These are phyloP conservation scores for Entomophthora muscae DNA, from an alignment of 371 early-diverging fungal genomes.

Conservation along the genomic window DNA sequence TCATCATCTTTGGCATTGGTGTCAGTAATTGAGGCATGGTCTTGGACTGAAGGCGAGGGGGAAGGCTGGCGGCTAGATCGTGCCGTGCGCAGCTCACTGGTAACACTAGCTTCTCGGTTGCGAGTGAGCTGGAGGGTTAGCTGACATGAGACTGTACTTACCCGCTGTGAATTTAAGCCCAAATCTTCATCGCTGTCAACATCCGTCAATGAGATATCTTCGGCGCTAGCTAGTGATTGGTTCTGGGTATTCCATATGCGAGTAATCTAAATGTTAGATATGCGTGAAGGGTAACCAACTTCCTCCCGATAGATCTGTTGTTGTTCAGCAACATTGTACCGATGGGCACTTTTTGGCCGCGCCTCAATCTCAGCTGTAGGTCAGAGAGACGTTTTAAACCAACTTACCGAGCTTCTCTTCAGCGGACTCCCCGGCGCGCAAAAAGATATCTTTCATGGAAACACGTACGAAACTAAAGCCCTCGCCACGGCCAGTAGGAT, in stretches of 20 bases:
- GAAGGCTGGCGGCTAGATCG: conserved; percentile 12
- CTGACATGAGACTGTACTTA: not conserved
- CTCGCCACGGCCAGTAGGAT: conserved; percentile 95
- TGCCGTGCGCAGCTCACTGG: conserved; percentile 10
- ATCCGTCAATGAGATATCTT: conserved; percentile 29
- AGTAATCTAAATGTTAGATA: conserved; percentile 28
- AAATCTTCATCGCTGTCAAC: conserved; percentile 24
- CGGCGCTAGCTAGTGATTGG: conserved; percentile 32
- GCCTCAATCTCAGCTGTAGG: conserved; percentile 51
- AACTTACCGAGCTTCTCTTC: conserved; percentile 45
- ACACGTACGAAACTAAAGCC: conserved; percentile 97
- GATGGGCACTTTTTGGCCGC: conserved; percentile 66
- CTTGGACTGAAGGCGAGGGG: conserved; percentile 15
- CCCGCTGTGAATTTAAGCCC: not conserved
- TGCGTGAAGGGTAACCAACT: conserved; percentile 17
- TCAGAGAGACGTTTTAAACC: not conserved
- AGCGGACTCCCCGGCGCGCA: conserved; percentile 71
- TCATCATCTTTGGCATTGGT: conserved; percentile 26
- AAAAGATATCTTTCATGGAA: conserved; percentile 92
- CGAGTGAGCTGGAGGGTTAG: not conserved
- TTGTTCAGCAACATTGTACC: conserved; percentile 88
- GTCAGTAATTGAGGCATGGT: conserved; percentile 12
- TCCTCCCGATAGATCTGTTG: conserved; percentile 87
- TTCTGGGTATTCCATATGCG: conserved; percentile 90
- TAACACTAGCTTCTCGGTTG: not conserved